phyloP scores from a whole-genome alignment of 345 rosid genomes.

The Clausena lansium region DNA sequence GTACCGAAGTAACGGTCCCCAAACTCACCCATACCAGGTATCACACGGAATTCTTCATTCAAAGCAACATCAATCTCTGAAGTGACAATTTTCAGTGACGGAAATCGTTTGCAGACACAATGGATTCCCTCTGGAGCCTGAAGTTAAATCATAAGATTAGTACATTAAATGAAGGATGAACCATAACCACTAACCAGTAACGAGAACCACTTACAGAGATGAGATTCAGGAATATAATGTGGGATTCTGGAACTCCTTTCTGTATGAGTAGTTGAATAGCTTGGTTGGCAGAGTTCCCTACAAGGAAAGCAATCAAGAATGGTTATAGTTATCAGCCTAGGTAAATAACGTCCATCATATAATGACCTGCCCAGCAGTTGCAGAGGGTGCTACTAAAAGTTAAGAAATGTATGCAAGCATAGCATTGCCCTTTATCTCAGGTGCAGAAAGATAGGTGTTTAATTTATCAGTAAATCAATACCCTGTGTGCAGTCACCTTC shows the following conservation, averaged over 20 bases:
- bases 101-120: conserved; percentile 81
- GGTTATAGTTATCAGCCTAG: background rate
- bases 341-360: background rate
- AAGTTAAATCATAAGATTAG: background rate
- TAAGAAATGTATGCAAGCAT: background rate
- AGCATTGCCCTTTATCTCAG: background rate
- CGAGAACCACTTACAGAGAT: conserved; percentile 62
- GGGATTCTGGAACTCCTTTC: conserved; percentile 96
- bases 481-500: background rate
- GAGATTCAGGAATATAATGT: conserved; percentile 91
- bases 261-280: conserved; percentile 83
- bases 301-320: conserved; percentile 11
- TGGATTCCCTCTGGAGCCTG: conserved; percentile 99
- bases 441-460: background rate
- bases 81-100: conserved; percentile 84
- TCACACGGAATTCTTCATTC: conserved; percentile 85
- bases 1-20: conserved; percentile 99
- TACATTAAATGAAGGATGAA: background rate
- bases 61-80: conserved; percentile 87
- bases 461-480: background rate
- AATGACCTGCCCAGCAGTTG: background rate
- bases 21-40: conserved; percentile 98
- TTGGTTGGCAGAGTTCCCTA: conserved; percentile 95
- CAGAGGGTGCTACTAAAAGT: background rate
- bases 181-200: background rate